Base-by-base conservation (phyloP, 768 basidiomycete genomes). In the Rubroboletus satanas region DNA sequence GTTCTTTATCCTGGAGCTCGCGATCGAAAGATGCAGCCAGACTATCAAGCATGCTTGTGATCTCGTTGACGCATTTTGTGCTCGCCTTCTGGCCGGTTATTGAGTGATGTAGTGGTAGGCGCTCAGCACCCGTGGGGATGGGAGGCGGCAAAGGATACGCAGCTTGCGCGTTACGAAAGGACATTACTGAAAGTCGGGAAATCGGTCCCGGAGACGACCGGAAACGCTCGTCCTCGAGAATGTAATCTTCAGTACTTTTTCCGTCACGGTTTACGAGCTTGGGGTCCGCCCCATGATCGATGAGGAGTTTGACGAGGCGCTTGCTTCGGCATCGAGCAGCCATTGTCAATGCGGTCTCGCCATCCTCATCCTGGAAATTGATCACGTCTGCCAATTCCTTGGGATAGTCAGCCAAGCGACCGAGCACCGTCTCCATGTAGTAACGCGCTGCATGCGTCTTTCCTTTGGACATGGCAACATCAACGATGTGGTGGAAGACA, bases 301-400 rank as follows among this genome's bases (percentile, higher is more conserved):
- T 88, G 49, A 99, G 82, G 35, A 96, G 80, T 69, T 95, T 97
- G 62, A 98, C 94, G 5, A 99, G 81, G 14, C 95, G 88, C 71
- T 97, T 95, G 71, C 91, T 94, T 52, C 97, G 78, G 67, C 95
- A 98, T 41, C 97, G 82, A 14, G 97, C 96, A 18, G 97, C 95
- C 79, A 99, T 84, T 4, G 97, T 98, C 57, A 99, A 73, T 11
- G 97, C 93, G 7, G 97, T 98, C 74, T 99, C 97, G 35, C 96
- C 96, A 60, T 99, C 97, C 68, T 98, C 94, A 68, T 98, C 96
- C 69, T 97, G 97, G 70, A 98, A 98, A 67, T 99, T 99, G 73
- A 99, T 93, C 45, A 99, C 93, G 65, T 99, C 97, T 32, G 93
- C 92, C 31, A 99, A 75, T 71, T 99, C 97, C 65, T 90, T 90